Base-by-base conservation (phyloP, 345 rosid genomes). In the Brassica incana region DNA sequence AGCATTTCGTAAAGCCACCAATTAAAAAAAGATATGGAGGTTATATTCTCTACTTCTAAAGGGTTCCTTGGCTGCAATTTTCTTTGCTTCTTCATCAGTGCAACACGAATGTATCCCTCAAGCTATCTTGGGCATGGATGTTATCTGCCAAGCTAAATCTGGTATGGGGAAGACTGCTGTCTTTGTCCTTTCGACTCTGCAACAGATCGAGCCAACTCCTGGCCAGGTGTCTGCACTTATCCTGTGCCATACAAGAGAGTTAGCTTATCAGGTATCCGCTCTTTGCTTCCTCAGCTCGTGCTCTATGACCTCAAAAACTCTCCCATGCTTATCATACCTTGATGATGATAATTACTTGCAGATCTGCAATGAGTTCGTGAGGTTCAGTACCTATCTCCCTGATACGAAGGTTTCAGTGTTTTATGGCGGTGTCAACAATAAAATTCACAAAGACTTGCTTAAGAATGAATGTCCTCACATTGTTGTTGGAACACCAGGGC, bases 91-190 rank as follows among this genome's bases (percentile, higher is more conserved):
- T 88, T 85, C 92, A 85, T 80, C 90, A 92, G 98, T 96, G 83
- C 99, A 96, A 96, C 99, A 96, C 16, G 97, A 96, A 73, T 96
- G 98, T 81, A 96, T 96, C 72, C 99, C 98, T 60, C 99, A 96
- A 93, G 99, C 99, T 67, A 93, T 93, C 38, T 69, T 96, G 85
- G 99, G 98, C 12, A 93, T 93, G 98, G 97, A 96, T 75, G 98
- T 96, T 82, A 90, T 95, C 75, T 95, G 98, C 81, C 99, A 95
- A 93, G 99, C 99, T 14, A 95, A 95, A 79, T 95, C 98, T 67
- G 99, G 99, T 45, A 95, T 95, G 99, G 99, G 99, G 6, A 93
- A 95, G 87, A 95, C 98, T 59, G 99, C 98, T 38, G 98, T 93
- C 65, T 95, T 95, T 85, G 98, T 95, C 32, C 85, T 95, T 7